Conservation (phyloP, 176 grass and related monocot genomes). For the Triticum timopheevii region DNA sequence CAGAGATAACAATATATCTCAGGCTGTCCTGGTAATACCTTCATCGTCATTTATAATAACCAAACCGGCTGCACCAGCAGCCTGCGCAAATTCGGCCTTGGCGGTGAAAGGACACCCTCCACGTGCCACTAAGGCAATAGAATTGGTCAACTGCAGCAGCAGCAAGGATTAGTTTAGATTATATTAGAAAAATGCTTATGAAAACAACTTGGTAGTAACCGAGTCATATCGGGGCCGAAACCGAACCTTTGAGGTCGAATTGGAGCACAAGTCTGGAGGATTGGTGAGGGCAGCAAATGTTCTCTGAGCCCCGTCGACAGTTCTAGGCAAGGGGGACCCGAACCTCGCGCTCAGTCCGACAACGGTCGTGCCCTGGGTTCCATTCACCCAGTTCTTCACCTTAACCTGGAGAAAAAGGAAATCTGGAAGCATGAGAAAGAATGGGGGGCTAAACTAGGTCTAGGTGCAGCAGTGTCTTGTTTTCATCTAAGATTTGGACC, state of each 20-base stretch:
- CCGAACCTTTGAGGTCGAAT: slow-evolving; percentile 66
- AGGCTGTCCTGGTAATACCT: slow-evolving; percentile 43
- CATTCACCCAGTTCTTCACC: slow-evolving; percentile 85
- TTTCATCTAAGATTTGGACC: not conserved
- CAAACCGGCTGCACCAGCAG: slow-evolving; percentile 69
- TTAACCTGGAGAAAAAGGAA: slow-evolving; percentile 73
- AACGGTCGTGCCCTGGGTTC: slow-evolving; percentile 54
- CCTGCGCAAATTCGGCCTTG: slow-evolving; percentile 84
- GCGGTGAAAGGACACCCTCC: slow-evolving; percentile 87
- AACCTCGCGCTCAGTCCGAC: slow-evolving; percentile 87
- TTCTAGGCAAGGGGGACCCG: slow-evolving; percentile 53
- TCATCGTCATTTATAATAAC: slow-evolving; percentile 92
- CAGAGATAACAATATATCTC: not conserved
- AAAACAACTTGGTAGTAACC: not conserved
- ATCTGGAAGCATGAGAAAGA: slow-evolving; percentile 20
- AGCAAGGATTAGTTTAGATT: not conserved
- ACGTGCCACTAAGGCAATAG: slow-evolving; percentile 71
- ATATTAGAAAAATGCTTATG: not conserved
- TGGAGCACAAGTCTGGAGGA: slow-evolving; percentile 78
- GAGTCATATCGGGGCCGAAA: not conserved
- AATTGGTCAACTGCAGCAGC: slow-evolving; percentile 62
- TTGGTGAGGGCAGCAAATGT: slow-evolving; percentile 57
- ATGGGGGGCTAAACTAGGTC: not conserved
- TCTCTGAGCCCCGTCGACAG: slow-evolving; percentile 54
- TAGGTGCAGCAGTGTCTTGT: no score